Conservation (phyloP, 768 basidiomycete species). For the Mycena venus region DNA sequence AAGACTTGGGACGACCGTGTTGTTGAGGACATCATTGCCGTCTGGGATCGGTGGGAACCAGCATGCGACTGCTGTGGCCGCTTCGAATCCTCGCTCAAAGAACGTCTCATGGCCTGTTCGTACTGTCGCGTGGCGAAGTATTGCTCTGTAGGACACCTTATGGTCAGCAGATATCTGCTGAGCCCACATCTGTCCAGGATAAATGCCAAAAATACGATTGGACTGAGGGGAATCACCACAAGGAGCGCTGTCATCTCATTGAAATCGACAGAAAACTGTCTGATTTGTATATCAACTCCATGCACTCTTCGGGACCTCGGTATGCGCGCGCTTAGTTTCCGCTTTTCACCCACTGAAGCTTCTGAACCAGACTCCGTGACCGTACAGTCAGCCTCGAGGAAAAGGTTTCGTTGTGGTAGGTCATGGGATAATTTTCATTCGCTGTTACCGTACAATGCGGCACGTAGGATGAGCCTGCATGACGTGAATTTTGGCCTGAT, state of each 20-base stretch:
- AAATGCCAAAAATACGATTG: conserved; percentile 6
- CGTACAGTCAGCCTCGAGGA: background rate
- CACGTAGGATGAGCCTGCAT: background rate
- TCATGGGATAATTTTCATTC: background rate
- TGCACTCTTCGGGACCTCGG: background rate
- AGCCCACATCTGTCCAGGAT: background rate
- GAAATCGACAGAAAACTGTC: conserved; percentile 10
- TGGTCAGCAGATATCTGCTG: background rate
- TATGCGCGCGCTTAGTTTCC: background rate
- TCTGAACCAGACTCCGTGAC: background rate
- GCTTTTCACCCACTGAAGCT: background rate
- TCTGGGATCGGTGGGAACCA: conserved; percentile 3
- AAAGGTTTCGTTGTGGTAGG: background rate
- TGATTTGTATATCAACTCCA: background rate
- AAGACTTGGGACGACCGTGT: background rate
- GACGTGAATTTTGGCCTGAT: background rate
- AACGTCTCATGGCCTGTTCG: background rate
- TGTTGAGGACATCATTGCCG: background rate
- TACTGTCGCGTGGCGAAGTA: background rate
- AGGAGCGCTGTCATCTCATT: background rate
- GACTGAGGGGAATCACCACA: background rate
- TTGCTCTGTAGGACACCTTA: background rate
- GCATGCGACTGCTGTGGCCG: conserved; percentile 6
- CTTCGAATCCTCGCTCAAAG: background rate
- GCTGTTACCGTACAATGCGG: background rate